Evolutionary conservation across 2,329 filamentous ascomycete genomes (phyloP).

Genomic region (Graphium sp.): DNA sequence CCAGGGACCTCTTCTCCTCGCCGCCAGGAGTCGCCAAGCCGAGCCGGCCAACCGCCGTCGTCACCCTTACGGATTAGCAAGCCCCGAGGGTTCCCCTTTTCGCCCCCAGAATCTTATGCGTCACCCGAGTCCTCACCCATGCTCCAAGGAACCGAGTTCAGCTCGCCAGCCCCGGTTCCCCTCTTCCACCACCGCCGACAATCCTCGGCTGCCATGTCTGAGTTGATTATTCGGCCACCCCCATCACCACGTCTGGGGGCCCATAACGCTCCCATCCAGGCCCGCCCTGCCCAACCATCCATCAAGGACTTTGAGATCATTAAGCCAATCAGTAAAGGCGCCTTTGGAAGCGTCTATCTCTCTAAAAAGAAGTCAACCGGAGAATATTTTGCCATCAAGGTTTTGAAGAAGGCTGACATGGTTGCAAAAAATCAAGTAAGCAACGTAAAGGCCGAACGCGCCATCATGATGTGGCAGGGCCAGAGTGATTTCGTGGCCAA

Average conservation of each 20-base stretch:
- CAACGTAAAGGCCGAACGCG: slow-evolving; percentile 94
- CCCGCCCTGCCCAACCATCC: slow-evolving; percentile 77
- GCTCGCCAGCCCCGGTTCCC: slow-evolving; percentile 49
- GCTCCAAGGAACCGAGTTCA: slow-evolving; percentile 66
- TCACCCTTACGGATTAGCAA: slow-evolving; percentile 79
- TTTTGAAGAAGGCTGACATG: slow-evolving; percentile 99
- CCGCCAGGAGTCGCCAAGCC: slow-evolving; percentile 77
- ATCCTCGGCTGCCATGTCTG: slow-evolving; percentile 76
- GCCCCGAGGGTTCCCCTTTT: slow-evolving; percentile 45
- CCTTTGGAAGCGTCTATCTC: slow-evolving; percentile 93
- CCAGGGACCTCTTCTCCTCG: slow-evolving; percentile 63
- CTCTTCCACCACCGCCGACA: slow-evolving; percentile 65
- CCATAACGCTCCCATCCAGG: slow-evolving; percentile 62
- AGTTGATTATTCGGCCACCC: slow-evolving; percentile 47
- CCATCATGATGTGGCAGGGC: slow-evolving; percentile 99
- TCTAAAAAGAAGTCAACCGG: slow-evolving; percentile 98
- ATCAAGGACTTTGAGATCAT: slow-evolving; percentile 99
- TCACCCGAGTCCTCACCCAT: slow-evolving; percentile 87
- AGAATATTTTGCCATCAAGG: slow-evolving; percentile 97
- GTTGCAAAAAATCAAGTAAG: slow-evolving; percentile 98
- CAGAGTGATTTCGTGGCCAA: slow-evolving; percentile 99
- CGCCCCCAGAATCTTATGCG: slow-evolving; percentile 48
- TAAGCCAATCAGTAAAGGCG: slow-evolving; percentile 97
- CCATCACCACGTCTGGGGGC: slow-evolving; percentile 69
- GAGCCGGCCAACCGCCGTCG: slow-evolving; percentile 56